Base-by-base conservation (phyloP, 2,329 filamentous ascomycete species). In the Rosellinia necatrix region DNA sequence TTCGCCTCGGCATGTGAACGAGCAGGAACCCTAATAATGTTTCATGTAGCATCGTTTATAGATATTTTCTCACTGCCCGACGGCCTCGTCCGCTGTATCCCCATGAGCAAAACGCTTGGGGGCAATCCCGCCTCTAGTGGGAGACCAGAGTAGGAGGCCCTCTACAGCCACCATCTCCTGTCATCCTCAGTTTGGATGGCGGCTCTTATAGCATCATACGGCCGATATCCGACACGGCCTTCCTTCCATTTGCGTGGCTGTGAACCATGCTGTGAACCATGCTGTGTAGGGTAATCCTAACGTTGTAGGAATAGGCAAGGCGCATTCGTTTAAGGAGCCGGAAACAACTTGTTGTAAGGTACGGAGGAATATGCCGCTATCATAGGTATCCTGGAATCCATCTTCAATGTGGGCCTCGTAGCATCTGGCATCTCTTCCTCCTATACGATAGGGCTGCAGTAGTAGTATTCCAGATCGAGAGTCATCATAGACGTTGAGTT, bases 221-320 rank as follows among this genome's bases (percentile, higher is more conserved):
- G 10, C 6, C n/a, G 27, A 6, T 22, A 25, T 38, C 13, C 29
- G 29, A 10, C 50, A 15, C 53, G 32, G 25, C 34, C 38, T 21
- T 47, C 50, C 52, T 15, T 32, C 44, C n/a, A n/a, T n/a, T n/a
- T 58, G 4, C 22, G 53, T 60, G 60, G 57, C 60, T 9, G 54
- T 57, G 57, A 53, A 42, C 58, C 53, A 60, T 56, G 57, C 60
- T 9, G 54, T 57, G 57, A 53, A 42, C 58, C 53, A 60, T 56
- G 53, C 48, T 49, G 34, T 50, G 47, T 41, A 50, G 21, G 40
- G 22, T 37, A 32, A 24, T 49, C 48, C 41, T 58, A 25, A 55
- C 41, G 30, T 58, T 48, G 57, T 30, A 53, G 54, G 60, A 56
- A 51, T 35, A 12, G 51, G 60, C 13, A 60, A 62, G 60, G 53